Conservation (phyloP, 2,329 filamentous ascomycete genomes). For the Trichoderma atroviride region DNA sequence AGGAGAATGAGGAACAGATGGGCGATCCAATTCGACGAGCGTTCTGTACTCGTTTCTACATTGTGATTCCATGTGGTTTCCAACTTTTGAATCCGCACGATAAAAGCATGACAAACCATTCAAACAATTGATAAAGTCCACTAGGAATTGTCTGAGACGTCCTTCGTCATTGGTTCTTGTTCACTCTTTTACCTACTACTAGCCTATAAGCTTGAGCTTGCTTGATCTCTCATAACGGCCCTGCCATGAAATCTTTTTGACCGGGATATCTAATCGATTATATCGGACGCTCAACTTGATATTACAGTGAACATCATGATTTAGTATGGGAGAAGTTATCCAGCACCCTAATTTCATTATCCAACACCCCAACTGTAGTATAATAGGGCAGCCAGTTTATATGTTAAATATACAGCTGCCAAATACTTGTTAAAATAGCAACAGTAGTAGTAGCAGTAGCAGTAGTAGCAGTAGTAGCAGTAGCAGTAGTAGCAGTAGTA, state of each 20-base stretch:
- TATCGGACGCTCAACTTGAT: no score
- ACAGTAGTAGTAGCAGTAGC: no score
- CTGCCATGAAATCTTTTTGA: background rate
- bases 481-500: no score
- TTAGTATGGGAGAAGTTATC: no score
- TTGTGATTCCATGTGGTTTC: background rate
- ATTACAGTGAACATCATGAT: background rate
- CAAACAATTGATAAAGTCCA: background rate
- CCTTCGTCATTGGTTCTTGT: background rate
- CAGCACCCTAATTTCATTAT: no score
- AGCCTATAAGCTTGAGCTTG: background rate
- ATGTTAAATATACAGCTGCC: no score
- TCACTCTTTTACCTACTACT: background rate
- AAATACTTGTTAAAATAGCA: no score
- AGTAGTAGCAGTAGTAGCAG: no score
- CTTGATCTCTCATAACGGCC: background rate
- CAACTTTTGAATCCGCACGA: background rate
- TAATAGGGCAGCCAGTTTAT: no score
- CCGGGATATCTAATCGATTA: background rate
- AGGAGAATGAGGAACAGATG: background rate
- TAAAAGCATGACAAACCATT: background rate
- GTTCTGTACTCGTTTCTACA: background rate
- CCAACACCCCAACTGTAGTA: no score
- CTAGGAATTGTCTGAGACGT: background rate
- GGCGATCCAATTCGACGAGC: no score